Evolutionary conservation across 1,284 basidiomycete genomes (phyloP).

Genomic region (Leccinum cinnamomeum): DNA sequence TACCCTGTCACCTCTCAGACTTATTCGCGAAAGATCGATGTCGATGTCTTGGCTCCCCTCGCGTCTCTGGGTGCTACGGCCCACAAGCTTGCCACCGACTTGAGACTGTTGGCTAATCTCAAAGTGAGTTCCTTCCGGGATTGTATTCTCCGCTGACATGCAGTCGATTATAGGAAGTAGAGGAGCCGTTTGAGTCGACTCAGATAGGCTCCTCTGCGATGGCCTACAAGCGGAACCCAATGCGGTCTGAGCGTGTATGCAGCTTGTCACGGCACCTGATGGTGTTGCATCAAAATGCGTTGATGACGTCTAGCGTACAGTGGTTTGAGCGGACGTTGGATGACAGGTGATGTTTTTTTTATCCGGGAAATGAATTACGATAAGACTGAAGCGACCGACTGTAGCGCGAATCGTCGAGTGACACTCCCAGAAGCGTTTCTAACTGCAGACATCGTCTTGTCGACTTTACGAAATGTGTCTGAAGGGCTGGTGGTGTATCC

Average conservation of each 20-base stretch:
- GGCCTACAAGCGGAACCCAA: conserved; percentile 99
- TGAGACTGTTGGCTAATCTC: conserved; percentile 87
- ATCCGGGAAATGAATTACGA: conserved; percentile 4
- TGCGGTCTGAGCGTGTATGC: conserved; percentile 98
- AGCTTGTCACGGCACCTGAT: conserved; percentile 91
- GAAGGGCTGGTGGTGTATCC: conserved; percentile 99
- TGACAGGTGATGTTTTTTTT: conserved; percentile 61
- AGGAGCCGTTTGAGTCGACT: conserved; percentile 98
- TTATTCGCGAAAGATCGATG: conserved; percentile 97
- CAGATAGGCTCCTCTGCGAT: conserved; percentile 99
- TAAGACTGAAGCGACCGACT: conserved; percentile 4
- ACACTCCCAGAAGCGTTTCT: conserved; percentile 97
- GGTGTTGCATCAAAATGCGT: conserved; percentile 89
- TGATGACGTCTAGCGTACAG: conserved; percentile 90
- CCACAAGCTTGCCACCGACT: conserved; percentile 97
- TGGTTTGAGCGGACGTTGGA: conserved; percentile 98
- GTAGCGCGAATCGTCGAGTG: conserved; percentile 92
- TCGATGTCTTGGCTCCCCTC: conserved; percentile 88
- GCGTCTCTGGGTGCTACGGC: conserved; percentile 94
- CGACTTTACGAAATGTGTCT: conserved; percentile 94
- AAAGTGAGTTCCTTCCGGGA: conserved; percentile 52
- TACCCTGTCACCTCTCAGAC: conserved; percentile 99
- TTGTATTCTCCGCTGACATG: conserved; percentile 12
- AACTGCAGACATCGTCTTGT: conserved; percentile 94
- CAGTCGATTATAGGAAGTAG: conserved; percentile 69